Evolutionary conservation across 768 basidiomycete species (phyloP).

Genomic region (Melanogaster broomeanus): DNA sequence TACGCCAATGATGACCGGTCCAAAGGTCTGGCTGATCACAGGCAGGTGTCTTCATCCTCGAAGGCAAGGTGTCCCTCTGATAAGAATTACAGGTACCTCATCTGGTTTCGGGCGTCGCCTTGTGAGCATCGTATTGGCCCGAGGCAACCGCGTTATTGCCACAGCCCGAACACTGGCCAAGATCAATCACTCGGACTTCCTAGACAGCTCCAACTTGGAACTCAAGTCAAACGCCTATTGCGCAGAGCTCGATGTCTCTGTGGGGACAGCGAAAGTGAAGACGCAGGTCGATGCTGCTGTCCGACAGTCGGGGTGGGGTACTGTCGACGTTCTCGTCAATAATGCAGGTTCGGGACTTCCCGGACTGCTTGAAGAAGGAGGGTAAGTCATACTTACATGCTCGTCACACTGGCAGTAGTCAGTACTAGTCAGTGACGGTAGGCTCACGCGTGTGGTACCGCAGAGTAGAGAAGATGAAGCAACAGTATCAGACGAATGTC

Average conservation of each 20-base stretch:
- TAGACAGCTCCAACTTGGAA: constrained; percentile 1
- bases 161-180: constrained; percentile 49
- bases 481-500: constrained; percentile 41
- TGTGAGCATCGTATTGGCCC: constrained; percentile 43
- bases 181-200: constrained; percentile 34
- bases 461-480: constrained; percentile 35
- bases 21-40: constrained; percentile 25
- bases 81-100: constrained; percentile 46
- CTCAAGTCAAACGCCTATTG: constrained; percentile 38
- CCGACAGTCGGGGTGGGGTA: constrained; percentile 42
- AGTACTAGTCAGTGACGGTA: too few species aligned
- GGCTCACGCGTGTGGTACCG: neutral
- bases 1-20: constrained; percentile 5
- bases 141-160: constrained; percentile 66
- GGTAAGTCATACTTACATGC: constrained; percentile 45
- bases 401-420: too few species aligned
- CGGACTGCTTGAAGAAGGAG: constrained; percentile 56
- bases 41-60: constrained; percentile 4
- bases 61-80: neutral
- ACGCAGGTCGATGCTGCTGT: constrained; percentile 44
- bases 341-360: constrained; percentile 56
- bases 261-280: constrained; percentile 43
- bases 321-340: constrained; percentile 63
- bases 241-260: constrained; percentile 53
- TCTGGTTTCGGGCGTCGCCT: constrained; percentile 62